Conservation (phyloP, 352 stramenopile species). For the Globisporangium nunn region DNA sequence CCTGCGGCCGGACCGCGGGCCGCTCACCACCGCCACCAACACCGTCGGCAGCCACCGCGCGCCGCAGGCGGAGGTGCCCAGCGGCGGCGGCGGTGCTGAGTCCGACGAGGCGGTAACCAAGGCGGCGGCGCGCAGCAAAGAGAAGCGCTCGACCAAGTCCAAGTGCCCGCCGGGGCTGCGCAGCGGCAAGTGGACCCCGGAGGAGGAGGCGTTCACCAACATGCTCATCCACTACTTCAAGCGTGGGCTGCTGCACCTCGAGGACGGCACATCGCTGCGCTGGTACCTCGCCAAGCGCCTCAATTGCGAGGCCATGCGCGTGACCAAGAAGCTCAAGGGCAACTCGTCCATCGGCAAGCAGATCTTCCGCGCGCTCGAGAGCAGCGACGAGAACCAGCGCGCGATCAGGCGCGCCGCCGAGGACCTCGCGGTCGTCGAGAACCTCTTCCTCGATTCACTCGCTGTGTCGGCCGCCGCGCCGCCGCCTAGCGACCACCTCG, state of each 20-base stretch:
- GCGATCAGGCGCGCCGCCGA: constrained; percentile 45
- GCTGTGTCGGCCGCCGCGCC: constrained; percentile 14
- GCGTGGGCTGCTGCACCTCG: constrained; percentile 62
- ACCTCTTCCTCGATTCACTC: constrained; percentile 68
- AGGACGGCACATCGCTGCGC: constrained; percentile 77
- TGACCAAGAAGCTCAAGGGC: constrained; percentile 87
- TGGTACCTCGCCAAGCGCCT: constrained; percentile 82
- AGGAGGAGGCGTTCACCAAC: constrained; percentile 80
- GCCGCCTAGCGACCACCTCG: not conserved
- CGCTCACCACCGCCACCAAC: constrained; percentile 4
- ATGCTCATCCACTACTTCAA: constrained; percentile 87
- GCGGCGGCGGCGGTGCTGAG: constrained; percentile 4
- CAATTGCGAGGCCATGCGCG: constrained; percentile 84
- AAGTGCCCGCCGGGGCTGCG: constrained; percentile 76
- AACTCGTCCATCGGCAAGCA: constrained; percentile 87
- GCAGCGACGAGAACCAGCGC: constrained; percentile 42
- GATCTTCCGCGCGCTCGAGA: constrained; percentile 77
- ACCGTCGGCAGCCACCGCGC: not conserved
- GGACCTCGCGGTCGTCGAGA: constrained; percentile 57
- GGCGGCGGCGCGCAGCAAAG: constrained; percentile 6
- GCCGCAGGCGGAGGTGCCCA: not conserved
- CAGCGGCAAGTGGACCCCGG: constrained; percentile 80
- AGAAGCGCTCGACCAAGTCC: constrained; percentile 82
- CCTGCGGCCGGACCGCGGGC: not conserved
- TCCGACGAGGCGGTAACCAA: constrained; percentile 1